A percentile compares a stretch with the other conserved stretches of the same genome.
Conservation (phyloP, 805 yeast genomes). For the Isabelozyma heimii region DNA sequence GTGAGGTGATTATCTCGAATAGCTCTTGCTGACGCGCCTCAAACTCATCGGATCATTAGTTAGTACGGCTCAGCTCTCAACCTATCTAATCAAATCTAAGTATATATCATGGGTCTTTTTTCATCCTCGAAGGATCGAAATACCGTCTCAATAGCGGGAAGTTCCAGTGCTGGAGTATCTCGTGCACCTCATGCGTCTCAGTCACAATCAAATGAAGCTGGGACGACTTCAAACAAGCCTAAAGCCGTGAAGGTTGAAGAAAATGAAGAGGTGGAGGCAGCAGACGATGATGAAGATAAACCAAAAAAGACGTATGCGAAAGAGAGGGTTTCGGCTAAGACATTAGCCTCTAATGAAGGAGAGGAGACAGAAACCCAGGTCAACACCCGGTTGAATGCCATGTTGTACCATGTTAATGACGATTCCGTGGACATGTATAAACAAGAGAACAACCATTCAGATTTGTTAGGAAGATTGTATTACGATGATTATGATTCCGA, state of each 20-base stretch:
- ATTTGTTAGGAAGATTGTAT: conserved; percentile 39
- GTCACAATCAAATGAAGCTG: not conserved
- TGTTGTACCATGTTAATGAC: conserved; percentile 34
- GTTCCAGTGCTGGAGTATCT: not conserved
- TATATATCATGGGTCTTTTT: not conserved
- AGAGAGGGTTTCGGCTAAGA: conserved; percentile 2
- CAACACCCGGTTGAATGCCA: conserved; percentile 38
- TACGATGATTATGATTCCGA: conserved; percentile 43
- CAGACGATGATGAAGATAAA: not conserved
- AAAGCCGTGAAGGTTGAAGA: not conserved
- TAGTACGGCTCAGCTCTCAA: no score
- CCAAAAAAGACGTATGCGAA: conserved; percentile 3
- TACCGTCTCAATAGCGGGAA: not conserved
- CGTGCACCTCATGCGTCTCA: not conserved
- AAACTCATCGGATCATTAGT: no score
- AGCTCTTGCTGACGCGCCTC: not conserved
- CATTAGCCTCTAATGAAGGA: conserved; percentile 2
- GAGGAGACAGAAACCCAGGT: conserved; percentile 27
- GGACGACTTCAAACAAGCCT: not conserved
- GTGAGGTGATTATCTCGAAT: not conserved
- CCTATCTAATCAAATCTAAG: not conserved
- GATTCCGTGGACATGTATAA: conserved; percentile 38
- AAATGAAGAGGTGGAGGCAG: not conserved
- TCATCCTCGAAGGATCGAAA: not conserved
- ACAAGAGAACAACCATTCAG: conserved; percentile 36